Conservation (phyloP, 2,329 filamentous ascomycete genomes). For the Verticillium tricorpus region DNA sequence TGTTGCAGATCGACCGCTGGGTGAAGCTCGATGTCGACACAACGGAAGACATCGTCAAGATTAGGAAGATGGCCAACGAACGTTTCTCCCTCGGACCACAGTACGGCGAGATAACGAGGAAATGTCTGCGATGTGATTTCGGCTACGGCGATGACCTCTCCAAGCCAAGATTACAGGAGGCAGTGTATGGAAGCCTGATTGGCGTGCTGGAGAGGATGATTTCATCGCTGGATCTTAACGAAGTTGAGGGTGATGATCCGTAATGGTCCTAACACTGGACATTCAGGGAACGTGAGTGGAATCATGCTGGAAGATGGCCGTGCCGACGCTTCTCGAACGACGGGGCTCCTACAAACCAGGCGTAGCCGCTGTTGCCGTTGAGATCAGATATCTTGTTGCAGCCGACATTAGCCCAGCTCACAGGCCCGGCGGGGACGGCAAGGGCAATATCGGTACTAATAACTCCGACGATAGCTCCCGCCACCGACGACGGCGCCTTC, state of each 20-base stretch:
- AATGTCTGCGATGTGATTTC: constrained; percentile 20
- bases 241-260: neutral
- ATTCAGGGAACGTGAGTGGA: too few species aligned
- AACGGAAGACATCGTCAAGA: constrained; percentile 13
- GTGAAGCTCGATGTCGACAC: constrained; percentile 9
- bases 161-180: constrained; percentile 6
- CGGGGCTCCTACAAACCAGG: too few species aligned
- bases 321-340: too few species aligned
- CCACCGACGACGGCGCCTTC: too few species aligned
- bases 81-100: constrained; percentile 10
- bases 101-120: constrained; percentile 18
- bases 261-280: neutral
- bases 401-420: too few species aligned
- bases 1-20: constrained; percentile 22
- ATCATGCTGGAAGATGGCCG: too few species aligned
- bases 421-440: too few species aligned
- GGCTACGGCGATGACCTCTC: constrained; percentile 10
- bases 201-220: constrained; percentile 11
- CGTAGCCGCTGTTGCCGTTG: too few species aligned
- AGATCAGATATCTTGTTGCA: too few species aligned
- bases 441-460: too few species aligned
- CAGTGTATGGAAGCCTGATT: constrained; percentile 7
- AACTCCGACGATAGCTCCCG: too few species aligned
- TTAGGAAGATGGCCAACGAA: constrained; percentile 13
- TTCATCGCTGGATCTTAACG: constrained; percentile 3